Conservation (phyloP, 2,329 filamentous ascomycete species). For the Pseudocercospora vitis region DNA sequence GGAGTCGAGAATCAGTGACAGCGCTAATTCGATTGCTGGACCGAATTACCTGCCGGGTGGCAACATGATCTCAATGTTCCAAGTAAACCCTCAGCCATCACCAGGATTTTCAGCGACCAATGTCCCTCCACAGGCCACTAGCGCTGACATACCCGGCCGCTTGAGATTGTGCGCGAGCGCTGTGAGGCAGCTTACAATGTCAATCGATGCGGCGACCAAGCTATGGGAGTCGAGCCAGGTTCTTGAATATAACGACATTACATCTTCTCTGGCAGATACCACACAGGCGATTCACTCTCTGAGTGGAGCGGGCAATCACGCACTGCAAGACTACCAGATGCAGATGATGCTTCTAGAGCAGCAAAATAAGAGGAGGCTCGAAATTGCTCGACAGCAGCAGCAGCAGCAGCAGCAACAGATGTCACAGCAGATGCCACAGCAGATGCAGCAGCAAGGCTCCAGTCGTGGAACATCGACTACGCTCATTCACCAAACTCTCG, state of each 20-base stretch:
- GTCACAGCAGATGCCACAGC: neutral
- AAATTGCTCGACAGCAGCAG: neutral
- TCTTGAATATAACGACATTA: conserved; percentile 5
- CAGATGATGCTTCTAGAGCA: conserved; percentile 80
- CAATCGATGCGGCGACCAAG: conserved; percentile 11
- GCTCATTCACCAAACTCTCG: no score
- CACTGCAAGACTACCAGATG: conserved; percentile 79
- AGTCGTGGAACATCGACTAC: neutral
- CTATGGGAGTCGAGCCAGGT: conserved; percentile 5
- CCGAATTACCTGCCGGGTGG: no score
- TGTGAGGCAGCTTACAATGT: conserved; percentile 6
- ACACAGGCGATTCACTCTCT: neutral
- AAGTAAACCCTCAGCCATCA: neutral
- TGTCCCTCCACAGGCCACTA: neutral
- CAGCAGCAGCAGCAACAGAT: neutral
- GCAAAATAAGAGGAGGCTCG: conserved; percentile 76
- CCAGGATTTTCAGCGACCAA: neutral
- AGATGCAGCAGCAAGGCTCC: neutral
- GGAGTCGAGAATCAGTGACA: conserved; percentile 1
- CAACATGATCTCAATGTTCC: neutral
- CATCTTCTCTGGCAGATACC: neutral
- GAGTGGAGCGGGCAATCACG: neutral
- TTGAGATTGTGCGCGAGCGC: conserved; percentile 6
- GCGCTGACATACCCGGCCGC: neutral
- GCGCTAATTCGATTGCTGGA: neutral